Evolutionary conservation across 805 yeast genomes (phyloP), one percentile per base, ranked within the genome.

Genomic region (Debaryomyces maramus): DNA sequence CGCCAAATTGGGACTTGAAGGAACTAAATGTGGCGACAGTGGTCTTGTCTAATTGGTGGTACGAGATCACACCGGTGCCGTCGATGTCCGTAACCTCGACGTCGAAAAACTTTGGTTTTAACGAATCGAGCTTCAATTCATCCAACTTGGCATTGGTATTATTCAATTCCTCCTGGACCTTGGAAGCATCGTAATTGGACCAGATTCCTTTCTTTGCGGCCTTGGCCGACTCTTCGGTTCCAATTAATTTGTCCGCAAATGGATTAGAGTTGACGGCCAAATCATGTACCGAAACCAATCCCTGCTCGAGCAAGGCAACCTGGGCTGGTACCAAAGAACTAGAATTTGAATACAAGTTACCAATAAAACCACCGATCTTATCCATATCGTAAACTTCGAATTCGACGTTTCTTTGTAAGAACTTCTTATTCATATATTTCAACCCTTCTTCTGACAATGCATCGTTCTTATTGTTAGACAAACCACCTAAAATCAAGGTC

Each of bases 341-440:
- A 2, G 78, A 72, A 10, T 74, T 75, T 8, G 78, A 53, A 55
- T 66, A 84, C 37, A 86, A 52, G 52, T 81, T 78, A 34, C 95
- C 93, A 53, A 86, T 78, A 54, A 88, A 88, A 0, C 85, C 87
- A 42, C 96, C 96, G 40, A 82, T 70, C 55, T 81, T 85, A 58
- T 88, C 96, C 38, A 77, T 76, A 41, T 77, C 82, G 48, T 77
- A 77, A 15, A 88, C 75, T 39, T 83, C 83, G 47, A 88, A 66
- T 47, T 77, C 80, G 31, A 88, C 86, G 45, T 81, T 87, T 55
- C 88, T 77, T 65, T 88, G 96, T 58, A 79, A 68, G 37, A 76
- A 71, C 44, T 75, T 75, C 45, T 72, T 73, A 51, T 68, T 70
- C 44, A 81, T 73, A 53, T 67, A 80, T 27, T 69, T 75, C 20